Base-by-base conservation (phyloP, 1,139 yeast genomes). In the Magnusiomyces sp. region DNA sequence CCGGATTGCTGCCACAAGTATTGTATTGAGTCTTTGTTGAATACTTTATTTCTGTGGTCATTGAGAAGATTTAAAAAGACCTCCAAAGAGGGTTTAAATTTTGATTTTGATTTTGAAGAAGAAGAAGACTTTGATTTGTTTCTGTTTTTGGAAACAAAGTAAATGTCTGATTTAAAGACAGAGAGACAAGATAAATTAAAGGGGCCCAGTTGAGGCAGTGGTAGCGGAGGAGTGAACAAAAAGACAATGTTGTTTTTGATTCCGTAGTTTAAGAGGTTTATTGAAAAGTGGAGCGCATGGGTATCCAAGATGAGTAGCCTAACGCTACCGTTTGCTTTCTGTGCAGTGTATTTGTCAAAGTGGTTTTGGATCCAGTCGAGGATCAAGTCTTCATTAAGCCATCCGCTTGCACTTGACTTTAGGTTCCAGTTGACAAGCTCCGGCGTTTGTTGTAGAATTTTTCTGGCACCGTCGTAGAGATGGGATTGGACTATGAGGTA, bases 211-310 rank as follows among this genome's bases (percentile, higher is more conserved):
- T 42, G 42, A 23, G 32, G 45, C n/a, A 16, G 17, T 7, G n/a
- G n/a, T 5, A 46, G 48, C n/a, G 53, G 49, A 29, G 53, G 53
- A 11, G 46, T 42, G 16, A 48, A 51, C 29, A 51, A 33, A 16
- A 51, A 46, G 3, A 49, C 46, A 32, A 51, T 51, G 34, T 48
- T 51, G 42, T 51, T 43, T 19, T 46, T 43, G 40, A 48, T 43
- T 27, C 51, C 53, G 41, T 33, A 48, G 37, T 51, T 48, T 34
- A 51, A 40, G 20, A 51, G 43, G 5, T 45, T 43, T 1, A 46
- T 42, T 3, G 51, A 46, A 23, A 51, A 51, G 36, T 51, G 53
- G n/a, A 50, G 49, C 10, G 49, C 53, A 37, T 51, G 51, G 19
- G 51, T 51, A 38, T 51, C 53, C 14, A 51, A 46, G 33, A 51